Evolutionary conservation across 2,329 filamentous ascomycete species (phyloP).

Genomic region (Ceratocystis ficicola): DNA sequence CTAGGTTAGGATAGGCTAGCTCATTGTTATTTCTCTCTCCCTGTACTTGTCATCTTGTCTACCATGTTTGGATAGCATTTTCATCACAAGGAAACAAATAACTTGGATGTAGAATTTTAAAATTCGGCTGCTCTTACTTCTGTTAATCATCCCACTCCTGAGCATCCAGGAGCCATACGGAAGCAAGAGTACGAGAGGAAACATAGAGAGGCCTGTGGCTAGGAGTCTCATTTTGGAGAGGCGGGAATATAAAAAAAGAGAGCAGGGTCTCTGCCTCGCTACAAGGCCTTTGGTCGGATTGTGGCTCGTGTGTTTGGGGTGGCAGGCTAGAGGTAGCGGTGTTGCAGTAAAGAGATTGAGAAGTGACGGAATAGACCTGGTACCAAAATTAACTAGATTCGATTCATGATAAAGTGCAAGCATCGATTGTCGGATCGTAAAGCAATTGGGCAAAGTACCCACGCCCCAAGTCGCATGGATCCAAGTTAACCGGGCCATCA

Average conservation of each 20-base stretch:
- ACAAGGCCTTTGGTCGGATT: not conserved
- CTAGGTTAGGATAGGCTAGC: too few species aligned
- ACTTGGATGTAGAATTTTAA: too few species aligned
- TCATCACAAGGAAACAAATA: too few species aligned
- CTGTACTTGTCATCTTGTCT: too few species aligned
- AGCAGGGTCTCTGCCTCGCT: not conserved
- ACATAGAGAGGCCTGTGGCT: not conserved
- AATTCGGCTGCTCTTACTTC: too few species aligned
- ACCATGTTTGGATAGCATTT: too few species aligned
- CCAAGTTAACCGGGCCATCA: too few species aligned
- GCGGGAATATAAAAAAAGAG: not conserved
- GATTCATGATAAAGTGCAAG: constrained; percentile 5
- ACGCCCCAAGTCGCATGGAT: not conserved
- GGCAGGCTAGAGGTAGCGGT: not conserved
- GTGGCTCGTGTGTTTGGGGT: not conserved
- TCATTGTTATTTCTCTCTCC: too few species aligned
- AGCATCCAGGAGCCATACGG: too few species aligned
- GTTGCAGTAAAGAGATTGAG: not conserved
- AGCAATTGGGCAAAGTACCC: not conserved
- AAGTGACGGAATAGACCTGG: not conserved
- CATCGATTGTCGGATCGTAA: not conserved
- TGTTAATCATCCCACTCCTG: too few species aligned
- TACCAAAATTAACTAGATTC: not conserved
- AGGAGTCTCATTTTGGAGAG: not conserved
- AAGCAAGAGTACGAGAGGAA: too few species aligned